These are phyloP conservation scores for Rutstroemia sydowiana DNA, from an alignment of 2,329 filamentous ascomycete genomes.

Conservation along the genomic window DNA sequence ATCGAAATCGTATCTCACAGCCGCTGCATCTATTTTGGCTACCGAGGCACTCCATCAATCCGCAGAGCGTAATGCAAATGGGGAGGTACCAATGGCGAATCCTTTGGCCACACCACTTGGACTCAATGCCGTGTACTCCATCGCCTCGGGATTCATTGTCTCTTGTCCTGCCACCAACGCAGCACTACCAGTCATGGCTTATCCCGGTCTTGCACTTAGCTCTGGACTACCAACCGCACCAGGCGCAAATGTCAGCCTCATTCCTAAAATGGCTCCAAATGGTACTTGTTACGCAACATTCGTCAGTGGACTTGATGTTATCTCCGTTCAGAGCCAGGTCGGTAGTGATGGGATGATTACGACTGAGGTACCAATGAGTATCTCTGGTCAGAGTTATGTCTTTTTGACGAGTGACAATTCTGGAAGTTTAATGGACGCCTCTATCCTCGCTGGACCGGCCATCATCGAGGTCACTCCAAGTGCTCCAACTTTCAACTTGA, in stretches of 20 bases:
- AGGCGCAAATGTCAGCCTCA: slow-evolving; percentile 23
- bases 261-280: slow-evolving; percentile 20
- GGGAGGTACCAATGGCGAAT: slow-evolving; percentile 47
- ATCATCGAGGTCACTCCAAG: slow-evolving; percentile 30
- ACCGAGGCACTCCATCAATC: slow-evolving; percentile 60
- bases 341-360: slow-evolving; percentile 24
- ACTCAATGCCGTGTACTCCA: slow-evolving; percentile 54
- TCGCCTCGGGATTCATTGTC: slow-evolving; percentile 54
- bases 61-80: slow-evolving; percentile 45
- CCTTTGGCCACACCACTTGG: slow-evolving; percentile 53
- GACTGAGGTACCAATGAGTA: slow-evolving; percentile 27
- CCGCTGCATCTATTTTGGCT: slow-evolving; percentile 56
- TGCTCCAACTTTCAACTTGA: slow-evolving; percentile 23
- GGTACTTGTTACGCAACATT: slow-evolving; percentile 32
- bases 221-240: slow-evolving; percentile 18
- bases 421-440: slow-evolving; percentile 31
- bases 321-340: slow-evolving; percentile 29
- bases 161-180: slow-evolving; percentile 48
- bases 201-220: slow-evolving; percentile 40
- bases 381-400: slow-evolving; percentile 35
- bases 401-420: slow-evolving; percentile 34
- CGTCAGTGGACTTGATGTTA: slow-evolving; percentile 24
- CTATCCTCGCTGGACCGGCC: slow-evolving; percentile 33
- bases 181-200: slow-evolving; percentile 51
- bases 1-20: slow-evolving; percentile 50